A percentile compares a stretch with the other conserved stretches of the same genome.
These are phyloP conservation scores for Leishmania braziliensis DNA, from an alignment of 208 protist species.

Conservation along the genomic window DNA sequence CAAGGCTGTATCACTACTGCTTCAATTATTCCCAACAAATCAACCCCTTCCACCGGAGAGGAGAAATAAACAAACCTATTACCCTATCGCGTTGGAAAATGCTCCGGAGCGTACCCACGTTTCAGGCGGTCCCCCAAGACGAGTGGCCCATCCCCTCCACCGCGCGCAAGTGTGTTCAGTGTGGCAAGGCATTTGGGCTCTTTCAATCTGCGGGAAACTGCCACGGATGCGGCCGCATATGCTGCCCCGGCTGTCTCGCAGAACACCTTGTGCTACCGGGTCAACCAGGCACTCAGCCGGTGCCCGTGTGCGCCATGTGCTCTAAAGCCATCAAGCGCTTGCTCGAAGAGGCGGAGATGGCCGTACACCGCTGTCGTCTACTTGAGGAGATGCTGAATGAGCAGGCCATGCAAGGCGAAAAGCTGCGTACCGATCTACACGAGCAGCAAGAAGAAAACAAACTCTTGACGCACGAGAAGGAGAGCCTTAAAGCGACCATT, in stretches of 20 bases:
- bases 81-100: not conserved
- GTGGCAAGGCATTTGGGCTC: slow-evolving; percentile 47
- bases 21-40: not conserved
- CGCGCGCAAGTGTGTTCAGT: slow-evolving; percentile 42
- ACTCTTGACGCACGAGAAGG: slow-evolving; percentile 37
- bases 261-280: slow-evolving; percentile 50
- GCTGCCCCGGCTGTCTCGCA: slow-evolving; percentile 52
- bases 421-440: slow-evolving; percentile 38
- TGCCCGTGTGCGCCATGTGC: slow-evolving; percentile 58
- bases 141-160: slow-evolving; percentile 45
- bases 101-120: not conserved
- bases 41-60: not conserved
- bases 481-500: slow-evolving; percentile 40
- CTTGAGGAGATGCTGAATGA: slow-evolving; percentile 59
- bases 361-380: slow-evolving; percentile 45
- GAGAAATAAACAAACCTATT: not conserved
- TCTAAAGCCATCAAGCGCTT: slow-evolving; percentile 38
- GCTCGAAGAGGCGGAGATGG: slow-evolving; percentile 48
- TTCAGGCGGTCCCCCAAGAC: slow-evolving; percentile 38
- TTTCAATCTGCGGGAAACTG: slow-evolving; percentile 51
- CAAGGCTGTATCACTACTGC: not conserved
- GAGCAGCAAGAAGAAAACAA: slow-evolving; percentile 62
- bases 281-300: slow-evolving; percentile 32
- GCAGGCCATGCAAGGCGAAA: slow-evolving; percentile 44
- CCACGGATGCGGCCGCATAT: slow-evolving; percentile 57